Percentiles rank a stretch among this genome's conserved stretches.
Conservation (phyloP, 345 rosid genomes). For the Melaleuca quinquenervia region DNA sequence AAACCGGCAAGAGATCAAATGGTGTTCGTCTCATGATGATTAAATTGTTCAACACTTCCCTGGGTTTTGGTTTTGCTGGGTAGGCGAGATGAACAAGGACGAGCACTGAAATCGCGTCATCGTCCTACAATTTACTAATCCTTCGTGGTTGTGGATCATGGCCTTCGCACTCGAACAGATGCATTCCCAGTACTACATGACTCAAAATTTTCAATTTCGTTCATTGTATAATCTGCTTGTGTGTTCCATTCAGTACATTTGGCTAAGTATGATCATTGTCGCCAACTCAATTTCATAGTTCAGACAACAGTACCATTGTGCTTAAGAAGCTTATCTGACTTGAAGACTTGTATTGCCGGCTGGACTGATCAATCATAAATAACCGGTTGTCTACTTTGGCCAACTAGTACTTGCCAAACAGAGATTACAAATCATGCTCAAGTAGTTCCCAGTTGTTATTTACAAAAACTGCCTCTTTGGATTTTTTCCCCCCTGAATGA, state of each 20-base stretch:
- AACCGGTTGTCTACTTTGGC: no score
- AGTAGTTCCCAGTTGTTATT: not conserved
- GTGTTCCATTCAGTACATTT: no score
- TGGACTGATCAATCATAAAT: no score
- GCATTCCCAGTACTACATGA: not conserved
- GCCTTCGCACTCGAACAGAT: not conserved
- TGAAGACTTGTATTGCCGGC: no score
- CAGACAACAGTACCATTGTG: no score
- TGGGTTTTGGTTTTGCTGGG: not conserved
- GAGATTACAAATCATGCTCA: no score
- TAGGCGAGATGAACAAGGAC: not conserved
- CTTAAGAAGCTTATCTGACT: no score
- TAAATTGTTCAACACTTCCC: not conserved
- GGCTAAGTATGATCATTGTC: no score
- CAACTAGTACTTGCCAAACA: no score
- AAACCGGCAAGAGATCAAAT: not conserved
- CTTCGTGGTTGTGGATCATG: not conserved
- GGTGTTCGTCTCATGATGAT: not conserved
- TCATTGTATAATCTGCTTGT: no score
- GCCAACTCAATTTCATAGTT: no score
- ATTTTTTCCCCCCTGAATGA: not conserved
- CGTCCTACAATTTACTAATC: not conserved
- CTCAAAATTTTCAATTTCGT: not conserved
- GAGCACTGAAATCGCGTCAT: fast-evolving
- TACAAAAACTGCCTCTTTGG: not conserved